These are phyloP conservation scores for Pisolithus microcarpus DNA, from an alignment of 768 basidiomycete genomes.

Conservation along the genomic window DNA sequence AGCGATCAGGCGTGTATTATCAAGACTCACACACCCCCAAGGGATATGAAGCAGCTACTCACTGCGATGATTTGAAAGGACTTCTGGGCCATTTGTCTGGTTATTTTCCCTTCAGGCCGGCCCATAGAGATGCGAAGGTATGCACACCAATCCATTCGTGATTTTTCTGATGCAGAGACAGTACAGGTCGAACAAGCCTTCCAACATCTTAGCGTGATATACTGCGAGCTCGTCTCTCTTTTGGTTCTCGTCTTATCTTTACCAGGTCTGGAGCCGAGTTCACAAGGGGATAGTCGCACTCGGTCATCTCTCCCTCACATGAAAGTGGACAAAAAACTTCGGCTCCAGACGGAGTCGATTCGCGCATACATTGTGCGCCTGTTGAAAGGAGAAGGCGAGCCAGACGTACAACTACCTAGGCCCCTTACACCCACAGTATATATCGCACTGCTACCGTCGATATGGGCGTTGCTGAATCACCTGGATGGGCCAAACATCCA, in stretches of 20 bases:
- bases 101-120: constrained; percentile 75
- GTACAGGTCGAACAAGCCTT: constrained; percentile 55
- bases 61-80: constrained; percentile 43
- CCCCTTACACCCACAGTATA: constrained; percentile 55
- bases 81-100: constrained; percentile 69
- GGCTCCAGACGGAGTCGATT: constrained; percentile 44
- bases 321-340: constrained; percentile 18
- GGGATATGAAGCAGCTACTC: constrained; percentile 16
- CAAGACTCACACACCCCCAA: constrained; percentile 10
- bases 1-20: background rate
- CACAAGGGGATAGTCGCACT: constrained; percentile 6
- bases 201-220: constrained; percentile 68
- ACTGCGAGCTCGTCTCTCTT: constrained; percentile 70
- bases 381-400: constrained; percentile 44
- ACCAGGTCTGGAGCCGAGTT: constrained; percentile 5
- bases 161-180: constrained; percentile 3
- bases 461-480: constrained; percentile 67
- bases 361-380: constrained; percentile 54
- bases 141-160: background rate
- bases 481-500: constrained; percentile 17
- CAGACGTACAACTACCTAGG: constrained; percentile 38
- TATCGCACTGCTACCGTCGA: constrained; percentile 60
- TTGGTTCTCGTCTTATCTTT: constrained; percentile 36
- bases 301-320: constrained; percentile 2
- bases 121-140: constrained; percentile 53